Base-by-base conservation (phyloP, 805 yeast species). In the Lipomyces sp. region DNA sequence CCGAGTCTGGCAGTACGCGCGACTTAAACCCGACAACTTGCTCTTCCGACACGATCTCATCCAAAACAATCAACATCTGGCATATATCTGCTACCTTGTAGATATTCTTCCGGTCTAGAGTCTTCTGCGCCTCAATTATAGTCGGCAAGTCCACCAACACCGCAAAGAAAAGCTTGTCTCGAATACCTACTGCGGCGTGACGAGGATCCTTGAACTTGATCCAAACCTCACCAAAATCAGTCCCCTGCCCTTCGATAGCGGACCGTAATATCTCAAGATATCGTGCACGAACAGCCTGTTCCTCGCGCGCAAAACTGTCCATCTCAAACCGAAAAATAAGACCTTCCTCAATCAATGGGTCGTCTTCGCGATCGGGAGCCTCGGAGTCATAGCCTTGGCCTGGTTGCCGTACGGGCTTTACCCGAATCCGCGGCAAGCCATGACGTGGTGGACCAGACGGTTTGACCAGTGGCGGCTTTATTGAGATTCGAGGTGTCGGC, bases 351-450 rank as follows among this genome's bases (percentile, higher is more conserved):
- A 92, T 80, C 67, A 92, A 79, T 0, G 99, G 98, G 74, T 95
- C 98, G 67, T 92, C 97, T 75, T 95, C 99, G 33, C 91, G 81
- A 71, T 94, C 98, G 0, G 97, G 96, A 24, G 96, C 98, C 73
- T 94, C 98, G 2, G 97, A 89, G 75, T 94, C 99, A 77, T 94
- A 94, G 0, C 98, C 98, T 73, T 94, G 97, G 3, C 97, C 97
- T 0, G 96, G 95, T 2, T 88, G 82, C 72, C 97, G 81, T 3
- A 83, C 82, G 0, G 88, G 86, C 69, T 84, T 85, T 64, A 86
- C 82, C 63, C 86, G 76, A 66, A 87, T 81, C 48, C 85, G 76
- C 7, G 87, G 83, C 54, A 79, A 67, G 37, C 68, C 64, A 29
- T 60, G 67, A 30, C 42, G 59, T 1, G 57, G 35, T 3, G 64